Percentiles rank a stretch among this genome's conserved stretches.
Evolutionary conservation across 2,329 filamentous ascomycete species (phyloP).

Genomic region (Aspergillus versicolor): DNA sequence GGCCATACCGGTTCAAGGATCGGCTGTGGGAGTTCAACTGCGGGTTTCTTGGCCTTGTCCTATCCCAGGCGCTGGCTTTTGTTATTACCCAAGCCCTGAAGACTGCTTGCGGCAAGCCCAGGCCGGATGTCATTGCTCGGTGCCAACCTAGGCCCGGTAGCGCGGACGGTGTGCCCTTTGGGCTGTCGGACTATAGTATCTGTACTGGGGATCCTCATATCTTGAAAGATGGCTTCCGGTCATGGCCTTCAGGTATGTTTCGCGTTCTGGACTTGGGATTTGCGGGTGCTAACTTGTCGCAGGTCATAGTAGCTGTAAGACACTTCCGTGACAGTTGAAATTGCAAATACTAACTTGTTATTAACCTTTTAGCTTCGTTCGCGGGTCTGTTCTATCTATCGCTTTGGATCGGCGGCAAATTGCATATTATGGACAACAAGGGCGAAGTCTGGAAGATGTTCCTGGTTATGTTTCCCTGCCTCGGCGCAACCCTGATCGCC

Average conservation of each 20-base stretch:
- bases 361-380: slow-evolving; percentile 50
- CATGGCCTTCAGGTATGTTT: slow-evolving; percentile 54
- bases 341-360: slow-evolving; percentile 14
- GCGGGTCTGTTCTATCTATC: slow-evolving; percentile 61
- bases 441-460: slow-evolving; percentile 62
- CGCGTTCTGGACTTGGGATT: background rate
- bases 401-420: slow-evolving; percentile 59
- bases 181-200: slow-evolving; percentile 49
- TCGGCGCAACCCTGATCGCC: slow-evolving; percentile 56
- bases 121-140: slow-evolving; percentile 59
- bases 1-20: slow-evolving; percentile 55
- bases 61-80: slow-evolving; percentile 56
- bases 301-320: slow-evolving; percentile 26
- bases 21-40: slow-evolving; percentile 64
- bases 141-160: slow-evolving; percentile 45
- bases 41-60: slow-evolving; percentile 56
- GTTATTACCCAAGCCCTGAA: slow-evolving; percentile 59
- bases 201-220: slow-evolving; percentile 53
- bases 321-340: background rate
- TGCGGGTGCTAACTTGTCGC: slow-evolving; percentile 17
- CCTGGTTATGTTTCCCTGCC: slow-evolving; percentile 53
- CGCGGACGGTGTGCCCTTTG: slow-evolving; percentile 38
- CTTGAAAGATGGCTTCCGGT: slow-evolving; percentile 60
- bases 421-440: slow-evolving; percentile 59
- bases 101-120: slow-evolving; percentile 59